Percentiles rank a stretch among this genome's conserved stretches.
Evolutionary conservation across 768 basidiomycete genomes (phyloP).

Genomic region (Sarcomyxa edulis): DNA sequence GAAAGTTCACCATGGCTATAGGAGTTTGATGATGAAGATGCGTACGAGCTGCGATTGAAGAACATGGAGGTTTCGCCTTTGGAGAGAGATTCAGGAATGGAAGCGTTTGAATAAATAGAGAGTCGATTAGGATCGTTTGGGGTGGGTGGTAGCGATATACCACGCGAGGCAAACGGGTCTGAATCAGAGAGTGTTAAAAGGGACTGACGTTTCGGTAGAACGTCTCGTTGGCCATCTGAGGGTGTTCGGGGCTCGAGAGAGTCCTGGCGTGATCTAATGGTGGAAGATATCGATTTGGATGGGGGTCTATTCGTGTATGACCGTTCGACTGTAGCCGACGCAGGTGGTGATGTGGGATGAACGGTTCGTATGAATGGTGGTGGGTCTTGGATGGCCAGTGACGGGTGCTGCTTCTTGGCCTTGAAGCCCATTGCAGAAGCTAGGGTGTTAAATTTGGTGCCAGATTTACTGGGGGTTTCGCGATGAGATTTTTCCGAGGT

Average conservation of each 20-base stretch:
- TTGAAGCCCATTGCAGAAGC: constrained; percentile 61
- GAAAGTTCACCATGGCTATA: constrained; percentile 27
- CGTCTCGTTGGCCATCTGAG: constrained; percentile 35
- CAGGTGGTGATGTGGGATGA: constrained; percentile 12
- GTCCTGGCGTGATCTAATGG: constrained; percentile 46
- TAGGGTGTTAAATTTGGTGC: constrained; percentile 45
- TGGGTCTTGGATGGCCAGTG: constrained; percentile 49
- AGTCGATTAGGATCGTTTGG: constrained; percentile 41
- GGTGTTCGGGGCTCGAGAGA: constrained; percentile 52
- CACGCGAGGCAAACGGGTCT: constrained; percentile 59
- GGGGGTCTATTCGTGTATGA: constrained; percentile 33
- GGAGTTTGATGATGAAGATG: constrained; percentile 52
- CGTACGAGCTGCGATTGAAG: constrained; percentile 46
- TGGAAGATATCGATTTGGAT: constrained; percentile 54
- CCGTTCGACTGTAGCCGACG: constrained; percentile 14
- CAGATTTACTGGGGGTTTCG: constrained; percentile 22
- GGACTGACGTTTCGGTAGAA: constrained; percentile 34
- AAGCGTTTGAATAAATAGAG: constrained; percentile 50
- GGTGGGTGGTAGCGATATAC: constrained; percentile 32
- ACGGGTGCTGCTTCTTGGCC: constrained; percentile 52
- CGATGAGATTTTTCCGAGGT: constrained; percentile 14
- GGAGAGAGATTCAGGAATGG: constrained; percentile 36
- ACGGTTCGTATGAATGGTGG: constrained; percentile 16
- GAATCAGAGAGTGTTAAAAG: constrained; percentile 57
- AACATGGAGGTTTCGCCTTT: constrained; percentile 32